Evolutionary conservation across 169 alveolate genomes (phyloP).

Genomic region (Eimeria maxima): DNA sequence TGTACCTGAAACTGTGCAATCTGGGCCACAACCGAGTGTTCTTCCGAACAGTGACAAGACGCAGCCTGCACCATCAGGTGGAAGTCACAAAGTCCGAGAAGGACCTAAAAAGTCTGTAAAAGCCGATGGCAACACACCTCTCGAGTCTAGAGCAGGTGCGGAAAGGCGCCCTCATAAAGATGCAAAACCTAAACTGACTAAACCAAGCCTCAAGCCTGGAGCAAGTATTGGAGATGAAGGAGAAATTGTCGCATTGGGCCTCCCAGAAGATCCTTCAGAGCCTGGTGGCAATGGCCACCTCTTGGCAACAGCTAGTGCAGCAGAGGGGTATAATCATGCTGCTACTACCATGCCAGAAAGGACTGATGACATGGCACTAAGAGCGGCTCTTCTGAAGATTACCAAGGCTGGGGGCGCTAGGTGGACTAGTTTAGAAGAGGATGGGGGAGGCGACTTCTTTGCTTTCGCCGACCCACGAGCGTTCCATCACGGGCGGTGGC

Average conservation of each 20-base stretch:
- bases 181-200: slow-evolving; percentile 16
- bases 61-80: background rate
- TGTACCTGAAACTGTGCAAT: background rate
- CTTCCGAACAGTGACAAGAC: background rate
- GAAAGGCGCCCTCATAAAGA: slow-evolving; percentile 43
- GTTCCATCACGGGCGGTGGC: slow-evolving; percentile 65
- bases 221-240: slow-evolving; percentile 28
- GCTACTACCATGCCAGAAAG: background rate
- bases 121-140: background rate
- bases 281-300: background rate
- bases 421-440: slow-evolving; percentile 74
- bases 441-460: slow-evolving; percentile 42
- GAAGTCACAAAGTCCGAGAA: slow-evolving; percentile 29
- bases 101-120: slow-evolving; percentile 14
- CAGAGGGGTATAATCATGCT: background rate
- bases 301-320: background rate
- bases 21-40: background rate
- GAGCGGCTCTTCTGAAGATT: background rate
- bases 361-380: background rate
- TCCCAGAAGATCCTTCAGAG: slow-evolving; percentile 23
- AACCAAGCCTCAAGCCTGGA: slow-evolving; percentile 19
- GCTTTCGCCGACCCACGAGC: slow-evolving; percentile 59
- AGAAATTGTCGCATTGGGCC: background rate
- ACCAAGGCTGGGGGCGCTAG: slow-evolving; percentile 70
- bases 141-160: background rate